phyloP scores from a whole-genome alignment of 2,329 filamentous ascomycete species.

The Diplodia corticola region DNA sequence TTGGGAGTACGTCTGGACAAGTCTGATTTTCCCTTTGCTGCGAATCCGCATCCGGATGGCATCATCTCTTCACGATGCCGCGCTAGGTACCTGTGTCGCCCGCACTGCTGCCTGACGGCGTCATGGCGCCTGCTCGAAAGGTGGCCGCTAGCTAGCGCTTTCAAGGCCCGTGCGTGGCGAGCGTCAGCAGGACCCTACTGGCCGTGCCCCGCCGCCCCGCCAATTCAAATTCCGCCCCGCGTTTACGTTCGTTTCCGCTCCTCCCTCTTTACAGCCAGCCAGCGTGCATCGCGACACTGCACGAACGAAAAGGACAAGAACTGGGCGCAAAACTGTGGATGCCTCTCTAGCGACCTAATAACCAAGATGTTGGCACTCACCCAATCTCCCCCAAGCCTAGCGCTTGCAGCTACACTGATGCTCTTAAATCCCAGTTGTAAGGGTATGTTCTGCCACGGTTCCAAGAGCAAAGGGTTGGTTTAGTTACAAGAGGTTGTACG shows the following conservation, averaged over 20 bases:
- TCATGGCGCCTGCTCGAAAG: not conserved
- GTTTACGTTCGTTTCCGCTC: not conserved
- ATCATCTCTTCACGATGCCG: not conserved
- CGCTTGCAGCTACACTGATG: not conserved
- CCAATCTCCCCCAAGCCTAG: not conserved
- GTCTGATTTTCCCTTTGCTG: not conserved
- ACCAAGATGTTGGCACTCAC: too few relatives aligned
- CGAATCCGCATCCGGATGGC: not conserved
- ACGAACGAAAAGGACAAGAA: not conserved
- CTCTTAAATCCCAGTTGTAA: not conserved
- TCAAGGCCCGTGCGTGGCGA: not conserved
- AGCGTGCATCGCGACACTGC: not conserved
- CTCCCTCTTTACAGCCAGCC: not conserved
- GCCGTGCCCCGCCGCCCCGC: slow-evolving; percentile 1
- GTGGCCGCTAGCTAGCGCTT: not conserved
- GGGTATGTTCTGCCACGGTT: too few relatives aligned
- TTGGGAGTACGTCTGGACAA: not conserved
- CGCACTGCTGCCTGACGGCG: not conserved
- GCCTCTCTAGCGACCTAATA: too few relatives aligned
- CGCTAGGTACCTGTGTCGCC: not conserved
- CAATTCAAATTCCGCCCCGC: not conserved
- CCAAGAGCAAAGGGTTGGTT: too few relatives aligned
- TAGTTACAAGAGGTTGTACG: too few relatives aligned
- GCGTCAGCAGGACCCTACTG: not conserved
- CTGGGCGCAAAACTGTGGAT: too few relatives aligned